These are phyloP conservation scores for Neurospora sp. DNA, from an alignment of 2,329 filamentous ascomycete species.

Conservation along the genomic window DNA sequence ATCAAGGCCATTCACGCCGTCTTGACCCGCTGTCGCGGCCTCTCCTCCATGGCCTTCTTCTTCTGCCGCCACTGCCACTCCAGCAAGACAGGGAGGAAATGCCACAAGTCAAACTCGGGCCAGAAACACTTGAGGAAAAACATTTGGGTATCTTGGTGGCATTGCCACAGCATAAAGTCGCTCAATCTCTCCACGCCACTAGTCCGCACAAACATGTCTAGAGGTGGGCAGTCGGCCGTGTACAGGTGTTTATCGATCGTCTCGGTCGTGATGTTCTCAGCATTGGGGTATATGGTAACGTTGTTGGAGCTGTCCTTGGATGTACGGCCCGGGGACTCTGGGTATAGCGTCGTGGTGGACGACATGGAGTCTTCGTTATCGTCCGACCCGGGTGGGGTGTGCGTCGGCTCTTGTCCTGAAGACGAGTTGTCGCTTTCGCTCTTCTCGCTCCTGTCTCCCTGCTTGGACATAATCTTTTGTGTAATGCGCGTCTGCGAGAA, in stretches of 20 bases:
- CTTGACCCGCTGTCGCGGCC: conserved; percentile 28
- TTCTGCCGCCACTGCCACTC: conserved; percentile 73
- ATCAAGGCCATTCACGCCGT: conserved; percentile 11
- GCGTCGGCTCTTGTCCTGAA: background rate
- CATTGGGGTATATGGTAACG: conserved; percentile 49
- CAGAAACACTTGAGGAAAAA: conserved; percentile 88
- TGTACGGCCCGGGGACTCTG: conserved; percentile 39
- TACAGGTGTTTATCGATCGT: conserved; percentile 82
- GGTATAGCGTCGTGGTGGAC: conserved; percentile 49
- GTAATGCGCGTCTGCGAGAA: conserved; percentile 86
- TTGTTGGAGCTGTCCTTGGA: conserved; percentile 22
- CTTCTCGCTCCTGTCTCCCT: conserved; percentile 38
- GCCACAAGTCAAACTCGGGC: conserved; percentile 92
- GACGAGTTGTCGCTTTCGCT: conserved; percentile 34
- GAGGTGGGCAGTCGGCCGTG: conserved; percentile 72
- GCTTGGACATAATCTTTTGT: conserved; percentile 69
- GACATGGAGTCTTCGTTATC: conserved; percentile 46
- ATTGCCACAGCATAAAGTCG: conserved; percentile 99
- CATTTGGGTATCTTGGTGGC: conserved; percentile 83
- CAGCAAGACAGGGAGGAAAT: conserved; percentile 83
- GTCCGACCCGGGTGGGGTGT: conserved; percentile 26
- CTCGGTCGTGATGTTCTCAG: conserved; percentile 76
- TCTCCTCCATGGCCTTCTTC: conserved; percentile 43
- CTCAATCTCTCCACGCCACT: conserved; percentile 88
- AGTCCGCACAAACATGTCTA: conserved; percentile 86